These are phyloP conservation scores for Boehmeria nivea DNA, from an alignment of 306 rosid genomes.

Conservation along the genomic window DNA sequence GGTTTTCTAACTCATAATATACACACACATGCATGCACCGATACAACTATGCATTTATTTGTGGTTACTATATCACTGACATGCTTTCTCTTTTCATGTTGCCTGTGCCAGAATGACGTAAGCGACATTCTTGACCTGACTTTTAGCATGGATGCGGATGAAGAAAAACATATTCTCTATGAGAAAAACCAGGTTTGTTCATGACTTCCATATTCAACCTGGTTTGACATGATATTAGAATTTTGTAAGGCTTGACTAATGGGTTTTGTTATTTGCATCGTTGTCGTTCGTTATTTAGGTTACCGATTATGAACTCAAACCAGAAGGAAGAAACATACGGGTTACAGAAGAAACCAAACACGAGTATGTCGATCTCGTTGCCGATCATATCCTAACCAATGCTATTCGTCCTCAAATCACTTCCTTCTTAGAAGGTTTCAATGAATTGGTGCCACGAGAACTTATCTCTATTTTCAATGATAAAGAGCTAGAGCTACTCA, in stretches of 20 bases:
- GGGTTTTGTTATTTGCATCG: not conserved
- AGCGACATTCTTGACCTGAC: slow-evolving; percentile 90
- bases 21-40: not conserved
- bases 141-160: slow-evolving; percentile 99
- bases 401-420: slow-evolving; percentile 93
- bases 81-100: slow-evolving; percentile 5
- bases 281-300: slow-evolving; percentile 40
- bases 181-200: slow-evolving; percentile 76
- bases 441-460: slow-evolving; percentile 70
- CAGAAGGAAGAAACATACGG: slow-evolving; percentile 96
- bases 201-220: not conserved
- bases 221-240: not conserved
- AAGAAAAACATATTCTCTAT: slow-evolving; percentile 91
- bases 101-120: slow-evolving; percentile 67
- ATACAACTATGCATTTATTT: too few species aligned
- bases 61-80: not conserved
- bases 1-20: not conserved
- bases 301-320: slow-evolving; percentile 96
- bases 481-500: slow-evolving; percentile 97
- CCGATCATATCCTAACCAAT: slow-evolving; percentile 87
- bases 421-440: slow-evolving; percentile 84
- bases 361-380: slow-evolving; percentile 97
- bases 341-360: slow-evolving; percentile 98
- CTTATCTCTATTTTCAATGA: slow-evolving; percentile 88
- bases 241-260: not conserved